A percentile compares a stretch with the other conserved stretches of the same genome.
Conservation (phyloP, 2,329 filamentous ascomycete species). For the Aphanocladium album region DNA sequence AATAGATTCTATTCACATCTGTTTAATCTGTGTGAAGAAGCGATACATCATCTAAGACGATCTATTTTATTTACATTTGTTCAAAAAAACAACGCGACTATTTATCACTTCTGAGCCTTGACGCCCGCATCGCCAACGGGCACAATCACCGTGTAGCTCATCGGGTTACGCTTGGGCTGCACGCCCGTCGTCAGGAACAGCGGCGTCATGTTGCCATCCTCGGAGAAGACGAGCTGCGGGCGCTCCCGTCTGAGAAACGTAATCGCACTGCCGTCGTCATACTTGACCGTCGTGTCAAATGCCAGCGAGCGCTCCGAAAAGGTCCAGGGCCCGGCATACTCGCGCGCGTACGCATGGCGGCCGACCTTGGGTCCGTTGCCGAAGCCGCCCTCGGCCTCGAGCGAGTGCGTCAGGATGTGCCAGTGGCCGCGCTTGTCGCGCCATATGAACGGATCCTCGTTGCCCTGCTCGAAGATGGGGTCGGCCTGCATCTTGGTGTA, state of each 20-base stretch:
- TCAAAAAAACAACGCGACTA: too few relatives aligned
- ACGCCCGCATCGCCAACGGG: constrained; percentile 21
- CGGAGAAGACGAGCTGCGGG: constrained; percentile 44
- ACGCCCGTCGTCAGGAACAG: constrained; percentile 44
- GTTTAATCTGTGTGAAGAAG: too few relatives aligned
- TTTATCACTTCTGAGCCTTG: constrained; percentile 14
- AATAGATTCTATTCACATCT: too few relatives aligned
- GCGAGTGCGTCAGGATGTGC: constrained; percentile 28
- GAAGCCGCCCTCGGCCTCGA: constrained; percentile 23
- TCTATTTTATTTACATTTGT: background rate
- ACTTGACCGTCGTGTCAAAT: constrained; percentile 25
- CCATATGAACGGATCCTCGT: constrained; percentile 31
- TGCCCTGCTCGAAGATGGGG: constrained; percentile 16
- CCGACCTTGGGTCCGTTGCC: constrained; percentile 24
- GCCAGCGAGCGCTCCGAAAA: constrained; percentile 23
- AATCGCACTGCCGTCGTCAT: constrained; percentile 34
- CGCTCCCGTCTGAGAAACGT: constrained; percentile 41
- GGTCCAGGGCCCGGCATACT: constrained; percentile 25
- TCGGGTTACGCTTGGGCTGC: constrained; percentile 30
- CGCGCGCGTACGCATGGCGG: constrained; percentile 24
- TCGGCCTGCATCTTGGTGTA: constrained; percentile 17
- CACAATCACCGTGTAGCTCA: constrained; percentile 21
- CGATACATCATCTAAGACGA: too few relatives aligned
- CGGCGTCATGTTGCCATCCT: constrained; percentile 40
- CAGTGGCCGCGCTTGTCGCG: constrained; percentile 28